phyloP scores from a whole-genome alignment of 148 eudicot species.

The Camellia japonica region DNA sequence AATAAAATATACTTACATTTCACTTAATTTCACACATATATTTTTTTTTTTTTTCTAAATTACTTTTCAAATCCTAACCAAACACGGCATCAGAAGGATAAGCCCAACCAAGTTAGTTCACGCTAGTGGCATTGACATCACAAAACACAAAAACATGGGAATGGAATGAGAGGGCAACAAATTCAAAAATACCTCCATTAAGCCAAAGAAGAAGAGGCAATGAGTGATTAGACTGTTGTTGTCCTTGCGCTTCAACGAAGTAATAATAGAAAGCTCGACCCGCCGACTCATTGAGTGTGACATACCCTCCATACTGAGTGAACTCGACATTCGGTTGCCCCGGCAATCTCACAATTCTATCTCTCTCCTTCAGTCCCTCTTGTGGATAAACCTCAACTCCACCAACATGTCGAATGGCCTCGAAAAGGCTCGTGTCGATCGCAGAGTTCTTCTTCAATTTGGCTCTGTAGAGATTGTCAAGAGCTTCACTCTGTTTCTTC shows the following conservation, averaged over 20 bases:
- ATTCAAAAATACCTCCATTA: slow-evolving; percentile 61
- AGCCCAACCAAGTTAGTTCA: neutral
- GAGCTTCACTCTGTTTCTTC: slow-evolving; percentile 29
- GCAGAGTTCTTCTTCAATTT: slow-evolving; percentile 17
- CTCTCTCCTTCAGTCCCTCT: slow-evolving; percentile 37
- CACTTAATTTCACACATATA: too few species aligned
- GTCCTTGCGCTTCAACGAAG: slow-evolving; percentile 38
- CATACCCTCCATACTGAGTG: slow-evolving; percentile 62
- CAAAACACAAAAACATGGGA: neutral
- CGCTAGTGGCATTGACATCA: neutral
- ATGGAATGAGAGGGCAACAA: neutral
- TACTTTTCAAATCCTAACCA: too few species aligned
- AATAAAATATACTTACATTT: too few species aligned
- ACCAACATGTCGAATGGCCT: neutral
- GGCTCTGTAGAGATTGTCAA: slow-evolving; percentile 22
- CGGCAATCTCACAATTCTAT: slow-evolving; percentile 43
- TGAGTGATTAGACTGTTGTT: slow-evolving; percentile 9
- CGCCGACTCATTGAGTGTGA: slow-evolving; percentile 41
- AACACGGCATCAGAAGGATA: too few species aligned
- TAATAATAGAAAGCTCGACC: slow-evolving; percentile 62
- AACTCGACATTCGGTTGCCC: slow-evolving; percentile 64
- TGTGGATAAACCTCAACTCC: slow-evolving; percentile 21
- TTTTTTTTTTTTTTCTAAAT: too few species aligned
- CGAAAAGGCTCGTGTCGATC: slow-evolving; percentile 24
- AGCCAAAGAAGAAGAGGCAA: slow-evolving; percentile 82